These are phyloP conservation scores for Pestalotiopsis fici DNA, from an alignment of 2,329 filamentous ascomycete species.

Conservation along the genomic window DNA sequence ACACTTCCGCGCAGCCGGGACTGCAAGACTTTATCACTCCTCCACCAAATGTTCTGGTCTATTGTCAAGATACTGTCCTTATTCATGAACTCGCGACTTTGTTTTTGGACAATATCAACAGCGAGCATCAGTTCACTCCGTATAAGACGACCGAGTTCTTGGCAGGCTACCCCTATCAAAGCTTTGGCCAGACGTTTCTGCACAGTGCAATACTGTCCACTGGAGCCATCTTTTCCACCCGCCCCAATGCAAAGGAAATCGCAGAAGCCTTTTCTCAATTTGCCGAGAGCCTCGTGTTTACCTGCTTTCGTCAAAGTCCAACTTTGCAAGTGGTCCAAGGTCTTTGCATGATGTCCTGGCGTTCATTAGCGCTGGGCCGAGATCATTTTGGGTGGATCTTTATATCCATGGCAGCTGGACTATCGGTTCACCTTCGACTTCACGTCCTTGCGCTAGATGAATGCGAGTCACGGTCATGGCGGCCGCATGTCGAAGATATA, in stretches of 20 bases:
- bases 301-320: constrained; percentile 15
- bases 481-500: constrained; percentile 15
- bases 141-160: constrained; percentile 12
- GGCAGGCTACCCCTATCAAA: constrained; percentile 13
- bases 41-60: constrained; percentile 9
- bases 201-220: constrained; percentile 15
- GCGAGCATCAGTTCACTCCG: constrained; percentile 16
- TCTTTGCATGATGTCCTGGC: constrained; percentile 17
- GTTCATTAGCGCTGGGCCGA: constrained; percentile 15
- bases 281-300: constrained; percentile 14
- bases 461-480: constrained; percentile 14
- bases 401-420: constrained; percentile 18
- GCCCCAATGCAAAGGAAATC: constrained; percentile 4
- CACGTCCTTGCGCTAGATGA: constrained; percentile 16
- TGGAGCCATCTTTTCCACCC: constrained; percentile 11
- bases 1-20: neutral
- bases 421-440: constrained; percentile 16
- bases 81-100: constrained; percentile 12
- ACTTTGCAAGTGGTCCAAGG: constrained; percentile 14
- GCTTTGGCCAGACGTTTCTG: constrained; percentile 11
- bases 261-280: constrained; percentile 15
- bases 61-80: constrained; percentile 11
- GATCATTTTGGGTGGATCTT: constrained; percentile 19
- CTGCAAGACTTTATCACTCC: neutral
- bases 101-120: constrained; percentile 17